A percentile compares a stretch with the other conserved stretches of the same genome.
Evolutionary conservation across 352 stramenopile species (phyloP).

Genomic region (Plasmopara viticola): DNA sequence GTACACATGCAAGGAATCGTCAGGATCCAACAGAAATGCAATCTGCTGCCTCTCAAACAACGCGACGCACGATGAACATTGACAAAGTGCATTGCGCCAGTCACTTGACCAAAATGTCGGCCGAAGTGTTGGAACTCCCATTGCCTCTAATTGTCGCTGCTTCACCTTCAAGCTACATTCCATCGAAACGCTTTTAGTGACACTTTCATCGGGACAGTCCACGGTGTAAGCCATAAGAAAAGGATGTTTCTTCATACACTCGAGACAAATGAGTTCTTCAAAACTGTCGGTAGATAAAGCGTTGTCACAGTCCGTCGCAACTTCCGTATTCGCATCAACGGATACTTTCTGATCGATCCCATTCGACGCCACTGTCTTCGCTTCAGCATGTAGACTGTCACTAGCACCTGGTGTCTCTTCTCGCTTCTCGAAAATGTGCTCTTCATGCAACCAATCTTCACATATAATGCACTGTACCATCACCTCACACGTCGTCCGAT

Average conservation of each 20-base stretch:
- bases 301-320: too few species aligned
- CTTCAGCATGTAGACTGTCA: constrained; percentile 4
- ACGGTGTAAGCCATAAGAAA: constrained; percentile 61
- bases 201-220: constrained; percentile 13
- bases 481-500: constrained; percentile 52
- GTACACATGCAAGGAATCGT: constrained; percentile 62
- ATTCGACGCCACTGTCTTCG: not conserved
- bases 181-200: constrained; percentile 2
- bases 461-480: constrained; percentile 78
- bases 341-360: constrained; percentile 10
- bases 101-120: constrained; percentile 66
- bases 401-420: not conserved
- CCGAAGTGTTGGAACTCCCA: constrained; percentile 14
- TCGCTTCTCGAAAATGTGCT: constrained; percentile 40
- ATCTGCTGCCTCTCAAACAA: constrained; percentile 45
- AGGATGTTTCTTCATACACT: constrained; percentile 56
- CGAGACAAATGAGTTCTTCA: constrained; percentile 61
- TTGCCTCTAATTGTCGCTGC: constrained; percentile 20
- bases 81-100: constrained; percentile 52
- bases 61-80: constrained; percentile 44
- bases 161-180: constrained; percentile 34
- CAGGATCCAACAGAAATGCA: constrained; percentile 51
- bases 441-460: constrained; percentile 75
- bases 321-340: constrained; percentile 2
- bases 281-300: constrained; percentile 23